Evolutionary conservation across 495 filamentous ascomycete genomes (phyloP), one percentile per base, ranked within the genome.

Genomic region (Apodospora peruviana): DNA sequence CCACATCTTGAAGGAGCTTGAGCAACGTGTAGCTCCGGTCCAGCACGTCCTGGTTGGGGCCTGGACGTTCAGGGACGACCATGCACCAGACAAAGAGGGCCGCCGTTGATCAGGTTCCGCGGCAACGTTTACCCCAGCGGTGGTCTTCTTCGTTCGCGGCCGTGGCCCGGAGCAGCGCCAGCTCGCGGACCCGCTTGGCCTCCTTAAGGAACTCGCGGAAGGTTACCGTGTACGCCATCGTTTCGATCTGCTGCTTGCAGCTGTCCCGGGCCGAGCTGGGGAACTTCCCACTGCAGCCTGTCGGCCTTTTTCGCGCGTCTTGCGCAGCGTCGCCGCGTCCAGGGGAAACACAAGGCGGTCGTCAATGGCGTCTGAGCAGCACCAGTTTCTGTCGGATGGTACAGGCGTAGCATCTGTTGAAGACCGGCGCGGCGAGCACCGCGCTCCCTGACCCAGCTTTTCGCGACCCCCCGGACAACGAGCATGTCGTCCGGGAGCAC

Each of bases 351-450:
- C 52, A 4, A 62, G 24, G n/a, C 47, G 4, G 17, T 7, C 62
- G 53, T 8, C 55, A 58, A 17, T 58, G 60, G 50, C 53, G 57
- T 2, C 57, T 63, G 1, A 54, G 55, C 29, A 60, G 55, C 11
- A 47, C 25, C 32, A 56, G 42, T 66, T 50, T 10, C 48, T 44
- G 45, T 21, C 58, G 3, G 38, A 45, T 4, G 45, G 16, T 64
- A 59, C 11, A 44, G 23, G 12, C 66, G 67, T 16, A 73, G 57
- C 36, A 59, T 60, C 20, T 63, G 60, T 34, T 72, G 68, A 18
- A 75, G 55, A 12, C 61, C 70, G 4, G 66, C 69, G 29, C 72
- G 61, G 17, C 65, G 61, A 53, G 64, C 67, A 4, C 68, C 72
- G 34, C 65, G 67, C 37, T 62, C 53, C 8, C 17, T 38, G 18